These are phyloP conservation scores for Batrachochytrium dendrobatidis DNA, from an alignment of 371 early-diverging fungal species.

Conservation along the genomic window DNA sequence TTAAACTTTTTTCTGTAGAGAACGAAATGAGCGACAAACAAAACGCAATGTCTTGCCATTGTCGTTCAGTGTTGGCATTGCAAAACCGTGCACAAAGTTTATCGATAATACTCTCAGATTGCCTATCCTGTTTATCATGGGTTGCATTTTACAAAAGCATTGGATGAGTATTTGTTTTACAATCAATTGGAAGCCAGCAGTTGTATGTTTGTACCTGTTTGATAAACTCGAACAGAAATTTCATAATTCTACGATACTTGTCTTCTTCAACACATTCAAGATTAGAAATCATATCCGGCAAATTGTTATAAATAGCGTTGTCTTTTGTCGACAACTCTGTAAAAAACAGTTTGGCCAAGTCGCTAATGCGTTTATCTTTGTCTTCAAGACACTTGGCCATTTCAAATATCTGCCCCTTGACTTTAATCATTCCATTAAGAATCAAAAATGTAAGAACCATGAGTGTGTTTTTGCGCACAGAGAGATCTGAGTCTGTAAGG, in stretches of 20 bases:
- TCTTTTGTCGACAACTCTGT: slow-evolving; percentile 92
- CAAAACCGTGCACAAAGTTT: slow-evolving; percentile 90
- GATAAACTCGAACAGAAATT: slow-evolving; percentile 88
- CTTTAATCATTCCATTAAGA: slow-evolving; percentile 96
- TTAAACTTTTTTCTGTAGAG: slow-evolving; percentile 64
- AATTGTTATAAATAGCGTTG: slow-evolving; percentile 94
- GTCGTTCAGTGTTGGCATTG: slow-evolving; percentile 56
- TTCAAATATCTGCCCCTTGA: slow-evolving; percentile 93
- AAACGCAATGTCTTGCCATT: slow-evolving; percentile 87
- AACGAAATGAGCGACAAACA: slow-evolving; percentile 83
- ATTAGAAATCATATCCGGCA: slow-evolving; percentile 93
- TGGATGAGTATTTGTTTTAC: neutral
- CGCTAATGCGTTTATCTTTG: slow-evolving; percentile 74
- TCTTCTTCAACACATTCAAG: slow-evolving; percentile 64
- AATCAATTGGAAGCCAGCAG: neutral
- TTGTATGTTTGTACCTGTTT: slow-evolving; percentile 52
- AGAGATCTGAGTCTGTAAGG: slow-evolving; percentile 63
- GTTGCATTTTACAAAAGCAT: neutral
- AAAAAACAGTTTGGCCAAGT: slow-evolving; percentile 90
- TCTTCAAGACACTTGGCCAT: slow-evolving; percentile 95
- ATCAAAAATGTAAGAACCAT: slow-evolving; percentile 97
- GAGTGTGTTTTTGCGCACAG: slow-evolving; percentile 88
- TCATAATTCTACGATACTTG: slow-evolving; percentile 80
- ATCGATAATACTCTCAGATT: slow-evolving; percentile 87
- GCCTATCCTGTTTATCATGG: slow-evolving; percentile 61